Base-by-base conservation (phyloP, 2,329 filamentous ascomycete species). In the Aspergillus sp. region DNA sequence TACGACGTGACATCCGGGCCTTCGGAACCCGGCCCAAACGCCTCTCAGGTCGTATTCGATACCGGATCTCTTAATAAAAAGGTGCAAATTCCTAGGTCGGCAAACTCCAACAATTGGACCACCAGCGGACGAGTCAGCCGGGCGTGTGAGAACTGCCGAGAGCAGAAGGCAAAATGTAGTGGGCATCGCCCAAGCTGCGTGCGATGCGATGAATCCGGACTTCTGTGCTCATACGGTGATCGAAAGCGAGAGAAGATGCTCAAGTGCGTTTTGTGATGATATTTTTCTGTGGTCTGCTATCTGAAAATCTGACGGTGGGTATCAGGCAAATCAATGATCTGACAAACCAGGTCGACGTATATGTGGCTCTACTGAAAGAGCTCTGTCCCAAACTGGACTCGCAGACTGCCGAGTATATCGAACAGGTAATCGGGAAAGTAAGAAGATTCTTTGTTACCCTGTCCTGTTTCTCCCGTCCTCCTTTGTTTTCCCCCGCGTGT, bases 151-250 rank as follows among this genome's bases (percentile, higher is more conserved):
- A 76, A 75, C 55, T 80, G 78, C 62, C 76, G 78, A 11, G 74
- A 78, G 47, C 73, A 78, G 54, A 80, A 80, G 65, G 78, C 76
- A 56, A 80, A 80, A 68, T 80, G 78, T 67, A 77, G 73, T 61
- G 78, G 78, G 6, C 75, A 79, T 65, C 74, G 73, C 46, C 78
- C 78, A 32, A 68, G 69, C 31, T 80, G 78, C 58, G 69, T 75
- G 56, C 72, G 78, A 52, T 80, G 78, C 61, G 71, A 75, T 65
- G 77, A 80, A 60, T 68, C 74, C 26, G 73, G 74, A 9, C 70
- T 76, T 42, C 60, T 59, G 4, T 80, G 78, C 66, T 75, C 72
- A 16, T 80, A 80, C 60, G 75, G 75, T 32, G 77, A 78, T 64
- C 75, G 77, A 45, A 80, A 79, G 64, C 70, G 74, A 55, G 78